A percentile compares a stretch with the other conserved stretches of the same genome.
Evolutionary conservation across 2,329 filamentous ascomycete species (phyloP).

Genomic region (Aspergillus melleus): DNA sequence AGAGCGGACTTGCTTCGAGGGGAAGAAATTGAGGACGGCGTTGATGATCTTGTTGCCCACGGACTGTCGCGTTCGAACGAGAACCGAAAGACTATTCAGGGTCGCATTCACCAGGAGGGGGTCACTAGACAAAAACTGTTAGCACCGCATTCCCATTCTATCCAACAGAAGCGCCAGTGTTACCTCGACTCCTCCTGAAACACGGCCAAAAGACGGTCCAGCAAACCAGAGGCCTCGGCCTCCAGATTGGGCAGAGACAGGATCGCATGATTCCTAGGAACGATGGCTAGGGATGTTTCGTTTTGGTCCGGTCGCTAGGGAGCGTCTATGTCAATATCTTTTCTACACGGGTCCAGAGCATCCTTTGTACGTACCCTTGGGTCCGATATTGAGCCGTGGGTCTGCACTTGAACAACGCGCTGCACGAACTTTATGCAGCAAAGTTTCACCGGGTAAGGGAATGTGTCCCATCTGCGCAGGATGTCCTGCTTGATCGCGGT

Average conservation of each 20-base stretch:
- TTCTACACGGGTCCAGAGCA: slow-evolving; percentile 1
- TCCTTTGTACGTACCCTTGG: slow-evolving; percentile 65
- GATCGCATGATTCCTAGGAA: slow-evolving; percentile 78
- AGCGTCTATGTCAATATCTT: slow-evolving; percentile 10
- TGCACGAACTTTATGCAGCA: slow-evolving; percentile 98
- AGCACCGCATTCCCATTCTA: background rate
- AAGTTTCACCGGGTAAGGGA: slow-evolving; percentile 73
- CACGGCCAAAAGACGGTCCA: slow-evolving; percentile 82
- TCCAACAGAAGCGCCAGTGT: background rate
- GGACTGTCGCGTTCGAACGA: slow-evolving; percentile 78
- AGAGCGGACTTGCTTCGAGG: slow-evolving; percentile 74
- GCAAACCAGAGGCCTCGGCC: slow-evolving; percentile 84
- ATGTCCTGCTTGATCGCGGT: slow-evolving; percentile 85
- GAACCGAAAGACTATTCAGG: slow-evolving; percentile 78
- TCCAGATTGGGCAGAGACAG: slow-evolving; percentile 80
- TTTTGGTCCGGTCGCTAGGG: slow-evolving; percentile 67
- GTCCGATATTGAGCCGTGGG: slow-evolving; percentile 76
- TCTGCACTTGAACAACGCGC: slow-evolving; percentile 88
- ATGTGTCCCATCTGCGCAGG: slow-evolving; percentile 81
- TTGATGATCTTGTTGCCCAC: slow-evolving; percentile 84
- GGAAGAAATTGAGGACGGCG: slow-evolving; percentile 87
- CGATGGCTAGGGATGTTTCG: slow-evolving; percentile 83
- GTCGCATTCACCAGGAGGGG: slow-evolving; percentile 87
- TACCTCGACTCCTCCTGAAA: slow-evolving; percentile 86
- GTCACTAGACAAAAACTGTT: slow-evolving; percentile 58